These are phyloP conservation scores for Fusarium nurragi DNA, from an alignment of 2,329 filamentous ascomycete genomes.

Conservation along the genomic window DNA sequence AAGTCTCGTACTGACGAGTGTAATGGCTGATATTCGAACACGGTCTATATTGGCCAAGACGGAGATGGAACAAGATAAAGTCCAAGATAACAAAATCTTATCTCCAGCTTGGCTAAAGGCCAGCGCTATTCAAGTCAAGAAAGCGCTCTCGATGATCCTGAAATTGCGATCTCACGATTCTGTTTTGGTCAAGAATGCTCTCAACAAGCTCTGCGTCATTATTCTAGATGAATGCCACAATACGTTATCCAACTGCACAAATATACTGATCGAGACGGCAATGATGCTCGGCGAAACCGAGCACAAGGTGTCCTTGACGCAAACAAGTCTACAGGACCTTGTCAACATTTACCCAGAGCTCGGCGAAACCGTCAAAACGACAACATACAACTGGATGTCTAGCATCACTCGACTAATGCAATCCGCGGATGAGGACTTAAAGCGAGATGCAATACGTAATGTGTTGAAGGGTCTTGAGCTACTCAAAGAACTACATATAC, in stretches of 20 bases:
- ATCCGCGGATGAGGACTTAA: conserved; percentile 80
- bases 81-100: conserved; percentile 51
- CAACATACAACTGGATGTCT: conserved; percentile 82
- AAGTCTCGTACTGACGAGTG: conserved; percentile 61
- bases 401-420: conserved; percentile 86
- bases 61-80: conserved; percentile 39
- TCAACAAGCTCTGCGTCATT: conserved; percentile 76
- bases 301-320: conserved; percentile 49
- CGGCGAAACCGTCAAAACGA: conserved; percentile 71
- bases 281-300: conserved; percentile 71
- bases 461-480: conserved; percentile 78
- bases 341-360: conserved; percentile 70
- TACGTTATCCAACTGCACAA: conserved; percentile 74
- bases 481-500: conserved; percentile 69
- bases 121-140: conserved; percentile 81
- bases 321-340: conserved; percentile 68
- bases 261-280: conserved; percentile 82
- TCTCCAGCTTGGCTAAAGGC: conserved; percentile 77
- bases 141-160: conserved; percentile 80
- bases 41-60: conserved; percentile 55
- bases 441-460: conserved; percentile 76
- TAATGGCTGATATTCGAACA: conserved; percentile 67
- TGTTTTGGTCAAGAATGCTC: conserved; percentile 71
- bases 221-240: conserved; percentile 81
- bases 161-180: conserved; percentile 78